Percentiles rank a stretch among this genome's conserved stretches.
Conservation (phyloP, 257 asterid genomes). For the Fraxinus pennsylvanica region DNA sequence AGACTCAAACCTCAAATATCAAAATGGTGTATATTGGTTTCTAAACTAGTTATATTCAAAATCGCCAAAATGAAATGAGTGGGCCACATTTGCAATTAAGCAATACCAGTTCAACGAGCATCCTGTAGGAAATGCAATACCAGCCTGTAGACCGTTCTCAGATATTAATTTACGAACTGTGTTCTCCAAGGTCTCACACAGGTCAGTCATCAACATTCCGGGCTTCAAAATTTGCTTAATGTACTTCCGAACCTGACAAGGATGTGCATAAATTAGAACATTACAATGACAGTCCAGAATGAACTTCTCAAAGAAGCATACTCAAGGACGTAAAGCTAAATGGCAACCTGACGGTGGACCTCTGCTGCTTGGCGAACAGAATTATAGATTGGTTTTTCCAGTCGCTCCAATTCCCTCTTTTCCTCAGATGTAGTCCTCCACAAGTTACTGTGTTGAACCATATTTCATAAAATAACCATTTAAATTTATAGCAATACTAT, state of each 20-base stretch:
- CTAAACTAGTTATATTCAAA: neutral
- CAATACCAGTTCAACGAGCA: conserved; percentile 90
- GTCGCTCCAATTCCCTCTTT: conserved; percentile 90
- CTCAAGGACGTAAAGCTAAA: neutral
- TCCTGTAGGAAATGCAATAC: conserved; percentile 99
- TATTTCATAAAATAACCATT: conserved; percentile 18
- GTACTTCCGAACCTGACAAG: conserved; percentile 77
- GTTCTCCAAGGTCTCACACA: conserved; percentile 95
- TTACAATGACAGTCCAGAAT: neutral
- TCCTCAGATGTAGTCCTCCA: conserved; percentile 98
- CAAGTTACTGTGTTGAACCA: conserved; percentile 60
- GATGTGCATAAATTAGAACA: conserved; percentile 14
- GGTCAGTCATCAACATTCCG: conserved; percentile 93
- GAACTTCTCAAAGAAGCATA: neutral
- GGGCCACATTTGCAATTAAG: conserved; percentile 8
- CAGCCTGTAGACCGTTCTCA: conserved; percentile 98
- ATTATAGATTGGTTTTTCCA: conserved; percentile 83
- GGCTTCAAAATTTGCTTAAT: conserved; percentile 79
- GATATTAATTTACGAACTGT: conserved; percentile 87
- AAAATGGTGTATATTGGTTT: neutral
- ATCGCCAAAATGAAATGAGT: neutral
- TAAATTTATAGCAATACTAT: conserved; percentile 20
- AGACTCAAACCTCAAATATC: conserved; percentile 17
- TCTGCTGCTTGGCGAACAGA: conserved; percentile 98
- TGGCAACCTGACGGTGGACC: conserved; percentile 94